These are phyloP conservation scores for Cladophialophora exuberans DNA, from an alignment of 2,329 filamentous ascomycete species.

Conservation along the genomic window DNA sequence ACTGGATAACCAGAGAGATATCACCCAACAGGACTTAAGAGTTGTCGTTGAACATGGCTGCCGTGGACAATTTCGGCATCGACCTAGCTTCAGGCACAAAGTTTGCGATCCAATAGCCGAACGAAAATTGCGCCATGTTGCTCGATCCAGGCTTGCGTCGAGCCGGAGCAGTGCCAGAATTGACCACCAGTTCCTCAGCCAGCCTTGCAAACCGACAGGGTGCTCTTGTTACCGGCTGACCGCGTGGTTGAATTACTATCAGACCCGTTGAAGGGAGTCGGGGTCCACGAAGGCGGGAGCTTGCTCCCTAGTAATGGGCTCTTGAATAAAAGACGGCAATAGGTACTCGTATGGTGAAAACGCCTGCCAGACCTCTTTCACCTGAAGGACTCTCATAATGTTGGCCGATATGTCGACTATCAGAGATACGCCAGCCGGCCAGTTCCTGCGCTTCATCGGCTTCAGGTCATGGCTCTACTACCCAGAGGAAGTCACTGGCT, in stretches of 20 bases:
- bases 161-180: neutral
- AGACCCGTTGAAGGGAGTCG: neutral
- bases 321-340: conserved; percentile 3
- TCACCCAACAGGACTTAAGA: neutral
- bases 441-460: conserved; percentile 23
- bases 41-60: neutral
- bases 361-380: neutral
- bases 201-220: conserved; percentile 13
- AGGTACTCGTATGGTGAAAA: neutral
- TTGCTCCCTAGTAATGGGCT: neutral
- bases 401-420: conserved; percentile 8
- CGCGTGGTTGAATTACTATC: neutral
- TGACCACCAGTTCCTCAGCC: neutral
- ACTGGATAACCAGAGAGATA: conserved; percentile 9
- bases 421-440: conserved; percentile 24
- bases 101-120: conserved; percentile 5
- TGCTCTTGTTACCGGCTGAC: neutral
- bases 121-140: neutral
- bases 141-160: neutral
- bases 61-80: conserved; percentile 6
- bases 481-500: conserved; percentile 21
- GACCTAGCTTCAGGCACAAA: neutral
- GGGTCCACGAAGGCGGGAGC: neutral
- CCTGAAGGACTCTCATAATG: neutral
- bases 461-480: conserved; percentile 19